Evolutionary conservation across 495 filamentous ascomycete genomes (phyloP).

Genomic region (Penicillium flavigenum): DNA sequence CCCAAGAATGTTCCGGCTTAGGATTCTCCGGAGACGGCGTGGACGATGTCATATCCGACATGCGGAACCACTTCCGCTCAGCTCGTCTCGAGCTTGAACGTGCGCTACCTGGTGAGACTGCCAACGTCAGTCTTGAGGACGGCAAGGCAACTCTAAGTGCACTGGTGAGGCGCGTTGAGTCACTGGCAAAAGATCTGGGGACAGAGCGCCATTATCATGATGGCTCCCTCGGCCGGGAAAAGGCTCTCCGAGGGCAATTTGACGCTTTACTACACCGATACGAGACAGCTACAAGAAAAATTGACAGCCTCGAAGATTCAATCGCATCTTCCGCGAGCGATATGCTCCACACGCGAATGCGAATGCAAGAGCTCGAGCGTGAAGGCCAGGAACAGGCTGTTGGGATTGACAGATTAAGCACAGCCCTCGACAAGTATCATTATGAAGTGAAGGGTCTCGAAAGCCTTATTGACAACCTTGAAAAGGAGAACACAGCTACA

Average conservation of each 20-base stretch:
- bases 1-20: slow-evolving; percentile 44
- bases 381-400: slow-evolving; percentile 57
- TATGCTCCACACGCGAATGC: slow-evolving; percentile 45
- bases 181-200: slow-evolving; percentile 38
- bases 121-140: slow-evolving; percentile 42
- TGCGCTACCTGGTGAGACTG: slow-evolving; percentile 61
- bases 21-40: slow-evolving; percentile 55
- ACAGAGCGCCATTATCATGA: slow-evolving; percentile 33
- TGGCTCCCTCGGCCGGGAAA: slow-evolving; percentile 37
- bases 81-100: slow-evolving; percentile 68
- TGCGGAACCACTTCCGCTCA: slow-evolving; percentile 57
- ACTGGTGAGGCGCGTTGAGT: slow-evolving; percentile 36
- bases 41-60: slow-evolving; percentile 50
- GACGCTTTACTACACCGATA: slow-evolving; percentile 40
- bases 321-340: slow-evolving; percentile 57
- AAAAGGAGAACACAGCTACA: slow-evolving; percentile 49
- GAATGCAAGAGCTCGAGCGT: slow-evolving; percentile 48
- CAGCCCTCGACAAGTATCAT: slow-evolving; percentile 62
- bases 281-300: slow-evolving; percentile 43
- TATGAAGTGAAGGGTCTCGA: slow-evolving; percentile 64
- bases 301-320: slow-evolving; percentile 50
- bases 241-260: slow-evolving; percentile 44
- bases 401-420: slow-evolving; percentile 58
- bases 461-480: slow-evolving; percentile 56
- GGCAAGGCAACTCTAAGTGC: slow-evolving; percentile 41